Evolutionary conservation across 495 filamentous ascomycete species (phyloP).

Genomic region (Parathielavia hyrcaniae): DNA sequence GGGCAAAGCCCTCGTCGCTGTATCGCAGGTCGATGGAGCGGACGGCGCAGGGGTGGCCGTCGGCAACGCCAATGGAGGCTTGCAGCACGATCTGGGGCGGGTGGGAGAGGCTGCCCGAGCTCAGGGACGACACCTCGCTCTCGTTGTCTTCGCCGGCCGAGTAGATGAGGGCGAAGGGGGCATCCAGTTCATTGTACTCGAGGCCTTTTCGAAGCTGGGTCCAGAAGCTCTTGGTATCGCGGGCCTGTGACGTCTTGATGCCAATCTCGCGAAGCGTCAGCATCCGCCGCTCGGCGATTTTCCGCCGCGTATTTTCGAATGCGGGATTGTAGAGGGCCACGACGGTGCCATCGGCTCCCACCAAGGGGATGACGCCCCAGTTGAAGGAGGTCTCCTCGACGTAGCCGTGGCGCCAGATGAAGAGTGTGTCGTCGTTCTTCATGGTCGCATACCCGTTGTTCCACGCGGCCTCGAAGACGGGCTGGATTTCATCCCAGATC

Average conservation of each 20-base stretch:
- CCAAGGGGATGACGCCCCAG: constrained; percentile 61
- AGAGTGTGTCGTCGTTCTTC: constrained; percentile 67
- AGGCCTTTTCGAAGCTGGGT: constrained; percentile 49
- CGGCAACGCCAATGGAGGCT: constrained; percentile 57
- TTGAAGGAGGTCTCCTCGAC: constrained; percentile 66
- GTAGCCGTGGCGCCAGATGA: constrained; percentile 53
- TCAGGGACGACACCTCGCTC: constrained; percentile 55
- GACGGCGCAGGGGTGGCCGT: constrained; percentile 50
- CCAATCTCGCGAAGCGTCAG: constrained; percentile 63
- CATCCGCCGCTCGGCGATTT: constrained; percentile 61
- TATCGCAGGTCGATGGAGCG: constrained; percentile 52
- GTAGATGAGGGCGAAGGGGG: constrained; percentile 60
- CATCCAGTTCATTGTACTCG: constrained; percentile 55
- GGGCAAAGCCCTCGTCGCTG: constrained; percentile 57
- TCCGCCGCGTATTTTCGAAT: constrained; percentile 61
- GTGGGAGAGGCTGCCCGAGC: constrained; percentile 50
- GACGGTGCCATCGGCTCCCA: constrained; percentile 55
- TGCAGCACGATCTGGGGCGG: constrained; percentile 54
- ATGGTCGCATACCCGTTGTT: constrained; percentile 60
- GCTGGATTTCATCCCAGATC: constrained; percentile 58
- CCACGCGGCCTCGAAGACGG: constrained; percentile 53
- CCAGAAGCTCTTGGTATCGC: constrained; percentile 61
- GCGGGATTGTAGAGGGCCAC: constrained; percentile 64
- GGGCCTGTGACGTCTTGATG: constrained; percentile 58
- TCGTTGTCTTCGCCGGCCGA: constrained; percentile 54